These are phyloP conservation scores for Parastagonospora avenae DNA, from an alignment of 2,329 filamentous ascomycete species.

Conservation along the genomic window DNA sequence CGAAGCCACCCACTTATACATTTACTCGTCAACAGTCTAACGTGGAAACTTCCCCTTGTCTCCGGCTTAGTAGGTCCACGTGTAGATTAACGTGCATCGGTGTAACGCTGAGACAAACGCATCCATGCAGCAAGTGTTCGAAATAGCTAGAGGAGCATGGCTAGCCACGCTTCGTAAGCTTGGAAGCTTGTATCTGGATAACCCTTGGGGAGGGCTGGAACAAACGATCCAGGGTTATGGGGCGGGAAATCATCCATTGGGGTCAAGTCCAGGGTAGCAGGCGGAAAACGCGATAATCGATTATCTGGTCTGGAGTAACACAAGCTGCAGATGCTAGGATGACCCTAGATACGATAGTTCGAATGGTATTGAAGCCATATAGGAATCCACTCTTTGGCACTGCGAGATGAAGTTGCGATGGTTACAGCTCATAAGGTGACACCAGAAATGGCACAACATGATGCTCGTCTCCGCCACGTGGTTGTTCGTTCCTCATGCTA, in stretches of 20 bases:
- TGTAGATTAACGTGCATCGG: slow-evolving; percentile 11
- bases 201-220: neutral
- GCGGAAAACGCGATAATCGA: slow-evolving; percentile 1
- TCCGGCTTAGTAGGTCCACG: slow-evolving; percentile 5
- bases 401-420: too few species aligned
- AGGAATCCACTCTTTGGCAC: neutral
- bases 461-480: neutral
- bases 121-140: slow-evolving; percentile 7
- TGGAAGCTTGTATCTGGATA: slow-evolving; percentile 2
- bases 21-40: slow-evolving; percentile 1
- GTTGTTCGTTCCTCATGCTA: neutral
- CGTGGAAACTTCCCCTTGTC: neutral
- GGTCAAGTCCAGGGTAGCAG: neutral
- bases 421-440: too few species aligned
- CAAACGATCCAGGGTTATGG: neutral
- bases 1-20: slow-evolving; percentile 10
- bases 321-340: slow-evolving; percentile 12
- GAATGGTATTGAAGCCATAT: neutral
- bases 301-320: slow-evolving; percentile 4
- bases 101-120: slow-evolving; percentile 4
- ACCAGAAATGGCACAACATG: too few species aligned
- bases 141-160: neutral
- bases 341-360: neutral
- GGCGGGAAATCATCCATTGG: neutral
- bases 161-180: neutral